Evolutionary conservation across 2,329 filamentous ascomycete species (phyloP).

Genomic region (Stachybotrys chlorohalonatus): DNA sequence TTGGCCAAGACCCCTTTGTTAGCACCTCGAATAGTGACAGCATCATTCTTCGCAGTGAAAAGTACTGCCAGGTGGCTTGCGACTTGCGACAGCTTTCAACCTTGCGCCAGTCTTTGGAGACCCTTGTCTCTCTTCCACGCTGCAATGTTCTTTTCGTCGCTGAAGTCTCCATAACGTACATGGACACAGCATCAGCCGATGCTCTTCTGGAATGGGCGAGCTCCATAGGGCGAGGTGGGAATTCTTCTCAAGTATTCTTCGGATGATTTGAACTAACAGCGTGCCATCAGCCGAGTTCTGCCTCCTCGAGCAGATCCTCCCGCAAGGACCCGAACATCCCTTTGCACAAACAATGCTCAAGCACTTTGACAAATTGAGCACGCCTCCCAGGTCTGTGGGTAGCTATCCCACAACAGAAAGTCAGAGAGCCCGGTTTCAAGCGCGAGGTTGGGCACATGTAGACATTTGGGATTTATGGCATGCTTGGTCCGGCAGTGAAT

Average conservation of each 20-base stretch:
- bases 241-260: neutral
- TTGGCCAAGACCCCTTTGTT: constrained; percentile 17
- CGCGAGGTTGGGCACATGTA: constrained; percentile 58
- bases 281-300: constrained; percentile 58
- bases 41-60: constrained; percentile 54
- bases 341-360: constrained; percentile 81
- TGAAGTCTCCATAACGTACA: constrained; percentile 87
- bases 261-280: neutral
- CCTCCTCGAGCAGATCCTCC: constrained; percentile 77
- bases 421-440: constrained; percentile 59
- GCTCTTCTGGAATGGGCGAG: constrained; percentile 71
- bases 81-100: constrained; percentile 61
- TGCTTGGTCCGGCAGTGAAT: constrained; percentile 63
- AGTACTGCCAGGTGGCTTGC: constrained; percentile 73
- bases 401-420: constrained; percentile 57
- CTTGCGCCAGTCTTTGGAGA: constrained; percentile 50
- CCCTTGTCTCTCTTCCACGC: constrained; percentile 46
- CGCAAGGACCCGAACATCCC: constrained; percentile 67
- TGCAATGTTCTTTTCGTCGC: constrained; percentile 70
- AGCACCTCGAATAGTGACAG: constrained; percentile 31
- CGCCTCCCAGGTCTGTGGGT: constrained; percentile 65
- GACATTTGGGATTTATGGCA: constrained; percentile 68
- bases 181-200: constrained; percentile 67
- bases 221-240: constrained; percentile 54
- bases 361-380: constrained; percentile 74